Evolutionary conservation across 2,329 filamentous ascomycete genomes (phyloP).

Genomic region (Parasarocladium wereldwijsianum): DNA sequence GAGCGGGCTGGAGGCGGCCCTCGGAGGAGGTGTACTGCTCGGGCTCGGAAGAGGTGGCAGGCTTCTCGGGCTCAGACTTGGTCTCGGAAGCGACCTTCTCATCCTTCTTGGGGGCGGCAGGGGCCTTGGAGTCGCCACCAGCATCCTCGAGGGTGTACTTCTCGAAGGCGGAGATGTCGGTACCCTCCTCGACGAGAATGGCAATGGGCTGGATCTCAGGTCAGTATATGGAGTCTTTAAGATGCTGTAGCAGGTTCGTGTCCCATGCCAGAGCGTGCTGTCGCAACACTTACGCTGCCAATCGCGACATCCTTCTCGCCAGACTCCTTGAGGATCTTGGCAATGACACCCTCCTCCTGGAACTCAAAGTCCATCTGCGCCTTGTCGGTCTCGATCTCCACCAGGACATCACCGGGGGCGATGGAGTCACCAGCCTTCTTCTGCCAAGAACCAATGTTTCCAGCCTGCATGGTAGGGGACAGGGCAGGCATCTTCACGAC

Average conservation of each 20-base stretch:
- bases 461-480: slow-evolving; percentile 92
- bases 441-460: slow-evolving; percentile 95
- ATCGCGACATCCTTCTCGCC: slow-evolving; percentile 91
- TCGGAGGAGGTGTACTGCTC: slow-evolving; percentile 60
- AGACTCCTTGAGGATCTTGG: slow-evolving; percentile 83
- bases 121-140: slow-evolving; percentile 57
- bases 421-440: slow-evolving; percentile 89
- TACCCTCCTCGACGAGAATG: slow-evolving; percentile 81
- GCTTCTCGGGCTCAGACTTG: slow-evolving; percentile 28
- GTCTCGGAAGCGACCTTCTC: slow-evolving; percentile 42
- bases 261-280: too few relatives aligned
- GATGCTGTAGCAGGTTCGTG: too few relatives aligned
- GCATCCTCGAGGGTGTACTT: slow-evolving; percentile 81
- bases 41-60: slow-evolving; percentile 33
- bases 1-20: slow-evolving; percentile 66
- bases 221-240: too few relatives aligned
- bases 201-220: slow-evolving; percentile 91
- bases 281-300: slow-evolving; percentile 72
- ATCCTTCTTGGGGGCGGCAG: slow-evolving; percentile 48
- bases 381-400: slow-evolving; percentile 99
- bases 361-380: slow-evolving; percentile 99
- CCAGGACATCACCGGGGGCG: slow-evolving; percentile 82
- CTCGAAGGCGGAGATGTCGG: slow-evolving; percentile 77
- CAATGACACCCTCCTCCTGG: slow-evolving; percentile 91
- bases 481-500: slow-evolving; percentile 96